Evolutionary conservation across 2,329 filamentous ascomycete species (phyloP).

Genomic region (Didymella pinodella): DNA sequence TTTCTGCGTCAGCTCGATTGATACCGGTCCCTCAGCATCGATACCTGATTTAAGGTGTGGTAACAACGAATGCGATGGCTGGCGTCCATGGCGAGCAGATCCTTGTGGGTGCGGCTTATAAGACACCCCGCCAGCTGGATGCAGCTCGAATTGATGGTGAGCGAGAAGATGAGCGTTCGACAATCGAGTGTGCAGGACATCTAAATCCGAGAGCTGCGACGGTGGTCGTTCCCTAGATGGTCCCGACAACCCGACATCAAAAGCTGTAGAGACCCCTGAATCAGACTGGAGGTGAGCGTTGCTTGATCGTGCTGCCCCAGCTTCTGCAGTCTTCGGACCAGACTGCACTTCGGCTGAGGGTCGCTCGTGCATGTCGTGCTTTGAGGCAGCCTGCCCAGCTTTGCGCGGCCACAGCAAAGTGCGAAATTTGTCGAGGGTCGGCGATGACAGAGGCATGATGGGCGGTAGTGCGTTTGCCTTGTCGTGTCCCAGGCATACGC

Average conservation of each 20-base stretch:
- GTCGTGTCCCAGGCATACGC: not conserved
- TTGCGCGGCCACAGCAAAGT: conserved; percentile 12
- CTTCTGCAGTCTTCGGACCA: not conserved
- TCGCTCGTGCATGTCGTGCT: conserved; percentile 4
- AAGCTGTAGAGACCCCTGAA: not conserved
- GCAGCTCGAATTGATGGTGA: conserved; percentile 19
- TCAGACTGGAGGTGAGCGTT: conserved; percentile 1
- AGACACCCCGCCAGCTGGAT: conserved; percentile 17
- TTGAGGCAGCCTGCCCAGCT: not conserved
- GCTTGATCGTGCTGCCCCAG: not conserved
- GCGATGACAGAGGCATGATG: conserved; percentile 13
- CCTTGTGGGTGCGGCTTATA: conserved; percentile 9
- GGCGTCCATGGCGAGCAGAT: conserved; percentile 9
- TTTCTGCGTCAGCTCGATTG: conserved; percentile 14
- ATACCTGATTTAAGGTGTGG: conserved; percentile 8
- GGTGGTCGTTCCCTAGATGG: not conserved
- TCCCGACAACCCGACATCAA: not conserved
- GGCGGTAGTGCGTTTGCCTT: not conserved
- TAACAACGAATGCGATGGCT: conserved; percentile 17
- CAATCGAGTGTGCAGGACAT: conserved; percentile 16
- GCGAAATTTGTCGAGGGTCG: conserved; percentile 12
- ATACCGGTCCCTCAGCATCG: not conserved
- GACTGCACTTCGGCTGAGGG: not conserved
- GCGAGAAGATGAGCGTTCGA: conserved; percentile 21
- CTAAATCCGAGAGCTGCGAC: conserved; percentile 12